A percentile compares a stretch with the other conserved stretches of the same genome.
Evolutionary conservation across 306 rosid species (phyloP).

Genomic region (Fagus crenata): DNA sequence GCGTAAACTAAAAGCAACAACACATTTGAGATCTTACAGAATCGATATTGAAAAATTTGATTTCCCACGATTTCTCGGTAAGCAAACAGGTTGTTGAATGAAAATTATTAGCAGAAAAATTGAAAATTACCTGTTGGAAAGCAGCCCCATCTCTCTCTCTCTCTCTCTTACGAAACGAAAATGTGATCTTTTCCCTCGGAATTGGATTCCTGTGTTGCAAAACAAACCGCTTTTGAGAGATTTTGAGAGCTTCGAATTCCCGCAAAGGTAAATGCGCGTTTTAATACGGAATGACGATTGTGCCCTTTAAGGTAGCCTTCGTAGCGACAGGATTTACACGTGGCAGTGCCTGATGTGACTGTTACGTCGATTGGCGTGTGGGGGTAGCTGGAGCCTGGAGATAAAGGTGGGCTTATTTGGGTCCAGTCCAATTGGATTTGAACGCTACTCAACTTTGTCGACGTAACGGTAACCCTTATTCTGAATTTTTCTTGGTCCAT

Average conservation of each 20-base stretch:
- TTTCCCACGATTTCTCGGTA: neutral
- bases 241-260: too few relatives aligned
- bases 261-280: neutral
- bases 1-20: neutral
- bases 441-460: too few relatives aligned
- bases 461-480: too few relatives aligned
- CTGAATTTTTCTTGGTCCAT: too few relatives aligned
- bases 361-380: neutral
- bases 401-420: neutral
- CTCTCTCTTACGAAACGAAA: neutral
- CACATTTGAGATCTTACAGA: neutral
- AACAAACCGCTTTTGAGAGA: neutral
- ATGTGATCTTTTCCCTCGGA: neutral
- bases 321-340: constrained; percentile 1
- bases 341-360: neutral
- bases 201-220: constrained; percentile 1
- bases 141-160: constrained; percentile 55
- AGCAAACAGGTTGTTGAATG: constrained; percentile 8
- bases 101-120: neutral
- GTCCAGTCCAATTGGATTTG: neutral
- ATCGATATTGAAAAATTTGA: neutral
- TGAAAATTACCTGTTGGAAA: constrained; percentile 61
- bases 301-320: constrained; percentile 22
- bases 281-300: neutral
- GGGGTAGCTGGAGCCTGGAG: neutral